Percentiles rank a stretch among this genome's conserved stretches.
phyloP scores from a whole-genome alignment of 257 asterid genomes.

The Scutellaria galericulata region DNA sequence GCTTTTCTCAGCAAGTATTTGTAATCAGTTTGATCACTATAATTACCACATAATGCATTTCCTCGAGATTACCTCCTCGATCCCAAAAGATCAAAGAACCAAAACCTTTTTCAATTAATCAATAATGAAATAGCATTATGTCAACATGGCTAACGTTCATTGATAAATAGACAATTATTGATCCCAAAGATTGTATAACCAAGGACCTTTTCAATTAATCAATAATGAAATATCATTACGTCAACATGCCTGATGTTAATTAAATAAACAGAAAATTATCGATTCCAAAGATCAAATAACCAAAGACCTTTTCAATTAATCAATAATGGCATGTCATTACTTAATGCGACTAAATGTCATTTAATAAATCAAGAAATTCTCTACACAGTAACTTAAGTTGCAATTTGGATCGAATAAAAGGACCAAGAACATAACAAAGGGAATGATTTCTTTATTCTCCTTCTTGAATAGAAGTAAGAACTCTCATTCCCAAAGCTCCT shows the following conservation, averaged over 20 bases:
- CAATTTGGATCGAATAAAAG: background rate
- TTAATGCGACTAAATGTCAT: background rate
- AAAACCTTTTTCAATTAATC: too few species aligned
- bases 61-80: background rate
- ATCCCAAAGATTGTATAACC: background rate
- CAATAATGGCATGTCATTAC: background rate
- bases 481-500: background rate
- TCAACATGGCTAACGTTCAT: too few species aligned
- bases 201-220: background rate
- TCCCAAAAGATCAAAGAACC: too few species aligned
- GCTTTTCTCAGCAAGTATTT: too few species aligned
- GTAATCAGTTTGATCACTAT: too few species aligned
- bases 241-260: background rate
- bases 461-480: background rate
- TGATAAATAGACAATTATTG: background rate
- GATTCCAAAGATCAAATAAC: background rate
- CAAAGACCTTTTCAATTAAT: background rate
- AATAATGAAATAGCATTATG: too few species aligned
- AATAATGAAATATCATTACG: background rate
- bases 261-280: background rate
- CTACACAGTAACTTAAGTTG: background rate
- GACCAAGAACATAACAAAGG: background rate
- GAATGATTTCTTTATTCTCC: background rate
- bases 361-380: background rate
- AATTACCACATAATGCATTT: background rate